Percentiles rank a stretch among this genome's conserved stretches.
phyloP scores from a whole-genome alignment of 192 early-diverging fungal genomes.

The Backusella morwellensis region DNA sequence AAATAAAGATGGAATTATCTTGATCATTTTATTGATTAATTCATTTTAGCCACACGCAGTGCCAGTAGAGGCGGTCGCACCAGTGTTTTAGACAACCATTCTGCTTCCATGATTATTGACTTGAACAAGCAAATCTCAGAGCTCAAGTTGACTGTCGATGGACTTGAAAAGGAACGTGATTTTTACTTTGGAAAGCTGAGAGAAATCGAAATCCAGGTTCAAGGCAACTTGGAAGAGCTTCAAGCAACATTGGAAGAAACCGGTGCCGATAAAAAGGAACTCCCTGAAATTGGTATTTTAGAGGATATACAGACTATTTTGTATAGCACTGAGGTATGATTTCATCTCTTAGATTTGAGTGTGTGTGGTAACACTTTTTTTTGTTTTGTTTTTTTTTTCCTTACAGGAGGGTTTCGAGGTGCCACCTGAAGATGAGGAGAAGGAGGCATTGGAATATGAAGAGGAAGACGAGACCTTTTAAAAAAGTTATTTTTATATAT shows the following conservation, averaged over 20 bases:
- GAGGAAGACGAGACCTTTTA: slow-evolving; percentile 70
- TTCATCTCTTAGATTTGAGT: too few relatives aligned
- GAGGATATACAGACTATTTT: slow-evolving; percentile 84
- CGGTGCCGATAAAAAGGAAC: slow-evolving; percentile 36
- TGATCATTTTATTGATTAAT: background rate
- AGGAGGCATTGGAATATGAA: slow-evolving; percentile 46
- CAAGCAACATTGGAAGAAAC: slow-evolving; percentile 27
- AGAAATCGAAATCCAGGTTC: slow-evolving; percentile 89
- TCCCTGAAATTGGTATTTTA: slow-evolving; percentile 48
- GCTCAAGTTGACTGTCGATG: slow-evolving; percentile 80
- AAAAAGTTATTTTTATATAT: slow-evolving; percentile 14
- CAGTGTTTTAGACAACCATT: slow-evolving; percentile 45
- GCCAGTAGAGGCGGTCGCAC: slow-evolving; percentile 10
- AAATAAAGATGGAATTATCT: background rate
- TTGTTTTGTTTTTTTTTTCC: background rate
- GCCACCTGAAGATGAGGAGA: slow-evolving; percentile 52
- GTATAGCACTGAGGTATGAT: slow-evolving; percentile 77
- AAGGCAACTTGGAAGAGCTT: slow-evolving; percentile 54
- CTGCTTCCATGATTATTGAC: slow-evolving; percentile 61
- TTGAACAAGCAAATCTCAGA: slow-evolving; percentile 77
- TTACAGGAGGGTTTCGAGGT: slow-evolving; percentile 81
- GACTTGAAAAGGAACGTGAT: slow-evolving; percentile 94
- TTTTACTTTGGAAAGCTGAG: slow-evolving; percentile 93
- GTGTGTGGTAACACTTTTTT: background rate
- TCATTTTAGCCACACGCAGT: slow-evolving; percentile 6